Base-by-base conservation (phyloP, 768 basidiomycete species). In the Lactifluus echinatus region DNA sequence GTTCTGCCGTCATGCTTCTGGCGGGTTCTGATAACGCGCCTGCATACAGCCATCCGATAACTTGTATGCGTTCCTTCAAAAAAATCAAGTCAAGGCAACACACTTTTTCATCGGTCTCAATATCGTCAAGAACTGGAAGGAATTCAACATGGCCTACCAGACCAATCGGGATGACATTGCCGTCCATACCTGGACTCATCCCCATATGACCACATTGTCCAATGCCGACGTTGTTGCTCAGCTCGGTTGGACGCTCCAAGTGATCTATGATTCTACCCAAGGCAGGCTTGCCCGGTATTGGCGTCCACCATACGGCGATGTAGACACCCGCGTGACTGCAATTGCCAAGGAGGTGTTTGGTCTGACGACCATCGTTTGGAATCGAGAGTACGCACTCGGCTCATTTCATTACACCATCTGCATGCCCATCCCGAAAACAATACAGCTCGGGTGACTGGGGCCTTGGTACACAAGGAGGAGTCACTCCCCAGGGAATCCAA, bases 301-400 rank as follows among this genome's bases (percentile, higher is more conserved):
- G 93, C 74, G 91, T n/a, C 90, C 90, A 2, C 91, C 91, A 8
- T 92, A 81, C 66, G 90, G 89, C 33, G 88, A 94, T 68, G 79
- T 79, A 44, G 94, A 98, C 66, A 80, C 78, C 69, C 81, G 94
- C 47, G 89, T 95, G 31, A 76, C 81, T 36, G 84, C 92, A 3
- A 89, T 98, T 65, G 94, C 93, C 24, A 75, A 79, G 66, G 83
- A 90, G 67, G 85, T 93, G 31, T 93, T 96, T 67, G 91, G 89
- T 24, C 70, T 97, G 61, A 76, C 77, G 21, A 87, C 89, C n/a
- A 79, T 94, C 53, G 71, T 90, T 63, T 97, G 94, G 94, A 93
- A 95, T 70, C 80, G 84, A 57, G 93, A 94, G 87, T 89, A 71
- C 52, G 80, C 59, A 19, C 8, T 8, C 14, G 47, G 21, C 61